Conservation (phyloP, 148 eudicot species). For the Pouteria glomerata region DNA sequence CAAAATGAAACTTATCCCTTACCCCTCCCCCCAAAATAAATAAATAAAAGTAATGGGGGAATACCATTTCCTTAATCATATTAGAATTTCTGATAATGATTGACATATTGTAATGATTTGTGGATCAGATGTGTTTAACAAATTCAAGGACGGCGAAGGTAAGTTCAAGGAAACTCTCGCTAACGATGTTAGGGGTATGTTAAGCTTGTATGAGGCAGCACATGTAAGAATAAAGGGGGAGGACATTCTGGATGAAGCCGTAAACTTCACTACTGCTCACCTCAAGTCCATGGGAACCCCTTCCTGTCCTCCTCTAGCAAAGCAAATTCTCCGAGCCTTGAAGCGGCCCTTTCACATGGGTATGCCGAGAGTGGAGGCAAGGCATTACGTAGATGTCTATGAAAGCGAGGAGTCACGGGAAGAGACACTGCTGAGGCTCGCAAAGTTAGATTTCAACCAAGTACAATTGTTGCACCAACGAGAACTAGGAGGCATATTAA, state of each 20-base stretch:
- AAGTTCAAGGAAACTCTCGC: constrained; percentile 14
- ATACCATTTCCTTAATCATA: too few species aligned
- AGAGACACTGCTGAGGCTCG: constrained; percentile 16
- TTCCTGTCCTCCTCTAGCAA: not conserved
- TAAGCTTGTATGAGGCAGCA: constrained; percentile 36
- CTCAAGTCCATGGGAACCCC: not conserved
- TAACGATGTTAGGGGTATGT: constrained; percentile 13
- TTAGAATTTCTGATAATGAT: too few species aligned
- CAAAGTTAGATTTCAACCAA: constrained; percentile 26
- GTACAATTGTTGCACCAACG: not conserved
- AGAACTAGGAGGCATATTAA: not conserved
- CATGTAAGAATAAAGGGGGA: constrained; percentile 23
- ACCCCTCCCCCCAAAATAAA: too few species aligned
- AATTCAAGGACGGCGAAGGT: constrained; percentile 22
- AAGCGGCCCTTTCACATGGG: constrained; percentile 21
- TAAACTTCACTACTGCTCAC: constrained; percentile 9
- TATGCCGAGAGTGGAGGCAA: constrained; percentile 20
- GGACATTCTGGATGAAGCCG: constrained; percentile 29
- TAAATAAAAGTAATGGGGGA: too few species aligned
- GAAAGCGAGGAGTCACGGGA: constrained; percentile 13
- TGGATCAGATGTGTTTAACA: constrained; percentile 25
- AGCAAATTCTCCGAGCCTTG: constrained; percentile 19
- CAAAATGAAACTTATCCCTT: too few species aligned
- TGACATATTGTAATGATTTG: too few species aligned
- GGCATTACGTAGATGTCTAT: constrained; percentile 25